Conservation (phyloP, 1,139 yeast genomes). For the Lodderomyces elongisporus region DNA sequence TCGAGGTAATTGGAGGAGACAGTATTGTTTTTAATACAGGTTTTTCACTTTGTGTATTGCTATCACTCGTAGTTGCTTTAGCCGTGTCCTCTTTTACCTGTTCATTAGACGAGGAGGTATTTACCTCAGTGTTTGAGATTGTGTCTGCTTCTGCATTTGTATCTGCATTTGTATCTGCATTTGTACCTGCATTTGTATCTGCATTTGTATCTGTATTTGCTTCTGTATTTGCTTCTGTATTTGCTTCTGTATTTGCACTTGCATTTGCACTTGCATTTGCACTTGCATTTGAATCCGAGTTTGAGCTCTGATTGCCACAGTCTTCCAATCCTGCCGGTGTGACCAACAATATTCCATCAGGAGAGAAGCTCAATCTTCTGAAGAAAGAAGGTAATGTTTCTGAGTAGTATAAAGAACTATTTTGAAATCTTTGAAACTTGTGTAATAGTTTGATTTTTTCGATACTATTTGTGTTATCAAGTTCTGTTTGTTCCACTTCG, state of each 20-base stretch:
- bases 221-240: background rate
- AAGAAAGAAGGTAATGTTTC: slow-evolving; percentile 89
- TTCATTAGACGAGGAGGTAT: background rate
- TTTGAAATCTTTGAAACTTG: slow-evolving; percentile 22
- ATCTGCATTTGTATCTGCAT: background rate
- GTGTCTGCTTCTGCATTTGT: background rate
- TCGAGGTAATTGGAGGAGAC: background rate
- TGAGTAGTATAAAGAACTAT: slow-evolving; percentile 55
- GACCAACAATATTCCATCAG: slow-evolving; percentile 78
- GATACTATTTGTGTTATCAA: background rate
- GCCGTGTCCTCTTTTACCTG: background rate
- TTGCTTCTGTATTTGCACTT: no score
- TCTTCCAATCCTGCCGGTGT: slow-evolving; percentile 72
- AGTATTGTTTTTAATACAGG: background rate
- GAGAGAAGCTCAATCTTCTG: slow-evolving; percentile 77
- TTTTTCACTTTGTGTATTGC: background rate
- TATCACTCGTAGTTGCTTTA: no score
- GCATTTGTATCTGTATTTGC: no score
- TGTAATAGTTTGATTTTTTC: slow-evolving; percentile 7
- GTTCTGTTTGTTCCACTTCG: slow-evolving; percentile 3
- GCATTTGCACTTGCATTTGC: background rate
- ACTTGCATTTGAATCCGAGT: no score
- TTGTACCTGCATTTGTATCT: background rate
- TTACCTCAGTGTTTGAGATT: no score
- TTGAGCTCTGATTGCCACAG: no score